A percentile compares a stretch with the other conserved stretches of the same genome.
These are phyloP conservation scores for Colletotrichum trifolii DNA, from an alignment of 2,329 filamentous ascomycete species.

Conservation along the genomic window DNA sequence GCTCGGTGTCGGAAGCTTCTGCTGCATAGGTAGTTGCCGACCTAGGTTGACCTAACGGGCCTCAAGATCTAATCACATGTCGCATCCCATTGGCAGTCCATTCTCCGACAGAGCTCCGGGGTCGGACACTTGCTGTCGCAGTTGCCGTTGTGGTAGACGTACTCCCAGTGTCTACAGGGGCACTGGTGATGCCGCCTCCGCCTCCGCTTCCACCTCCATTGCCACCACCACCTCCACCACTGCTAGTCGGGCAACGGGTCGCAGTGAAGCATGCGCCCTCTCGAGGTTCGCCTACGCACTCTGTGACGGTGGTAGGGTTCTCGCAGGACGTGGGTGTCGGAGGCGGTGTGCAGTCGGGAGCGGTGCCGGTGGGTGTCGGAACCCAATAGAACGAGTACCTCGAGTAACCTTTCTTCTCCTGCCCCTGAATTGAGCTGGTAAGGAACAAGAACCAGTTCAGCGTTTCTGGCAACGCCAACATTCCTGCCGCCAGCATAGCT, in stretches of 20 bases:
- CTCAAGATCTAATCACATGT: background rate
- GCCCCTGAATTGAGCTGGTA: background rate
- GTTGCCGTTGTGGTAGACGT: background rate
- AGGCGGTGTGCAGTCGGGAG: conserved; percentile 5
- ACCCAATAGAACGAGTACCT: conserved; percentile 1
- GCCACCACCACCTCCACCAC: background rate
- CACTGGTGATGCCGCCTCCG: background rate
- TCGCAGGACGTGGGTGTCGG: background rate
- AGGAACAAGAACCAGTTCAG: background rate
- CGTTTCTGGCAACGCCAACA: conserved; percentile 3
- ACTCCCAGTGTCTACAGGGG: background rate
- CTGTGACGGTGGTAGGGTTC: background rate
- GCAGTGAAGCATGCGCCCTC: background rate
- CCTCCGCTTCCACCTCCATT: background rate
- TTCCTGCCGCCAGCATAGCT: background rate
- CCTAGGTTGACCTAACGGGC: background rate
- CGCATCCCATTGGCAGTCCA: background rate
- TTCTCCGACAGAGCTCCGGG: background rate
- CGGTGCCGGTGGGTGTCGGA: background rate
- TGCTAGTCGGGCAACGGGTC: background rate
- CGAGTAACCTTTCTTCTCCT: background rate
- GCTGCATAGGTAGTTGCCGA: background rate
- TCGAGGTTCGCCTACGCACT: background rate
- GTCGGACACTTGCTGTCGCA: background rate
- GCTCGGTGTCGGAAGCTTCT: background rate